Evolutionary conservation across 129 eudicot species (phyloP), one percentile per base, ranked within the genome.

Genomic region (Lactuca sativa): DNA sequence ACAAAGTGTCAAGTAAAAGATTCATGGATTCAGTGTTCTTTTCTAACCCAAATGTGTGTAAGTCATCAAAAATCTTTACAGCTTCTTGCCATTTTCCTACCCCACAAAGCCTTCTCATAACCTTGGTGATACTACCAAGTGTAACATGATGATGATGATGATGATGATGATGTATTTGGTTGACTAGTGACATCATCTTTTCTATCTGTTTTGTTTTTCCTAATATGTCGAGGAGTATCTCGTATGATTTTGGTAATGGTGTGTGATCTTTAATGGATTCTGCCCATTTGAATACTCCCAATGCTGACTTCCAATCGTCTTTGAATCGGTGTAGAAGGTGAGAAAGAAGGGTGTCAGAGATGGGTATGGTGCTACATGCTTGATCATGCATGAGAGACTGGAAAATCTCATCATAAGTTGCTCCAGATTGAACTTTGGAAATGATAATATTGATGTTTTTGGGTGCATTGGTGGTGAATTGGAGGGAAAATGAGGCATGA

Each of bases 241-340:
- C 87, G 44, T 83, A 90, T 9, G 82, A 37, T 47, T 81, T 86
- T 2, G 84, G 75, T 44, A 15, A 64, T 14, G 90, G 95, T 66
- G 80, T 79, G 62, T 83, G 85, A 21, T 54, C 64, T 0, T 83
- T 69, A 49, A 48, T 72, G 30, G 86, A 74, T 71, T 87, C 83
- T 0, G 80, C 93, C 97, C 99, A 93, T 84, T 85, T 87, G 12
- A 90, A 90, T 34, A 83, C 68, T 3, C 84, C 97, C 60, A 93
- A 67, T 47, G 99, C 95, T 15, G 90, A 80, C 55, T 90, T 93
- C 99, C 99, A 93, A 48, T 93, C 99, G 66, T 90, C 95, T 72
- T 82, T 86, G 75, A 85, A 90, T 16, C 80, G 88, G 72, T 73
- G 58, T 14, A 93, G 95, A 57, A 93, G 77, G 73, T 61, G 78